Evolutionary conservation across 2,329 filamentous ascomycete species (phyloP).

Genomic region (Xylariaceae sp.): DNA sequence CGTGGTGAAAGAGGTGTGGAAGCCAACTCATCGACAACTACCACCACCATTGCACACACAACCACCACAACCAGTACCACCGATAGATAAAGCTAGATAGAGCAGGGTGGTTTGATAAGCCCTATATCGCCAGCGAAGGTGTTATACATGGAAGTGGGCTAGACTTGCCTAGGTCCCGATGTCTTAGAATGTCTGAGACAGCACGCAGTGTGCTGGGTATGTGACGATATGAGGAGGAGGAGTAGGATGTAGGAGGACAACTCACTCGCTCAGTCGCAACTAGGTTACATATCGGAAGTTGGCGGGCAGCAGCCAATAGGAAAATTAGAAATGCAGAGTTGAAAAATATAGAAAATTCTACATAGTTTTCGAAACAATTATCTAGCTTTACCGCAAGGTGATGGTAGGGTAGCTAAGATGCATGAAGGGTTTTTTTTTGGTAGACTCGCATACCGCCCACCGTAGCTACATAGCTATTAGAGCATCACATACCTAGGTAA

Average conservation of each 20-base stretch:
- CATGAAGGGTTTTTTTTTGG: background rate
- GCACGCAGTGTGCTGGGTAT: constrained; percentile 15
- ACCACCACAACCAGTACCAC: constrained; percentile 2
- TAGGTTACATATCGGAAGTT: too few relatives aligned
- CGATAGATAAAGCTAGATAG: constrained; percentile 8
- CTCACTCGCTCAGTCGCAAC: background rate
- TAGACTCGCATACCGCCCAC: background rate
- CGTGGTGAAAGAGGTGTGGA: constrained; percentile 26
- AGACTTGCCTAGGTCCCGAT: constrained; percentile 9
- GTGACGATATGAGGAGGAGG: background rate
- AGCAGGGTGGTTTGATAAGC: constrained; percentile 14
- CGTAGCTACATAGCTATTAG: background rate
- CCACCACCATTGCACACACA: constrained; percentile 1
- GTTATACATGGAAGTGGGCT: constrained; percentile 28
- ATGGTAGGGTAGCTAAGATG: too few relatives aligned
- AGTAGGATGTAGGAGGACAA: background rate
- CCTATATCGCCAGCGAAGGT: constrained; percentile 25
- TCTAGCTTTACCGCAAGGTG: background rate
- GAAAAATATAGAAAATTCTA: background rate
- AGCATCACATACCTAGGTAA: background rate
- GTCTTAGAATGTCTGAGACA: constrained; percentile 25
- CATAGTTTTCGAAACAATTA: background rate
- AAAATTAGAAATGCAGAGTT: background rate
- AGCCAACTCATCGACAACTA: constrained; percentile 30
- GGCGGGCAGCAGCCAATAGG: background rate